Evolutionary conservation across 1,284 basidiomycete genomes (phyloP).

Genomic region (Kwoniella shivajii): DNA sequence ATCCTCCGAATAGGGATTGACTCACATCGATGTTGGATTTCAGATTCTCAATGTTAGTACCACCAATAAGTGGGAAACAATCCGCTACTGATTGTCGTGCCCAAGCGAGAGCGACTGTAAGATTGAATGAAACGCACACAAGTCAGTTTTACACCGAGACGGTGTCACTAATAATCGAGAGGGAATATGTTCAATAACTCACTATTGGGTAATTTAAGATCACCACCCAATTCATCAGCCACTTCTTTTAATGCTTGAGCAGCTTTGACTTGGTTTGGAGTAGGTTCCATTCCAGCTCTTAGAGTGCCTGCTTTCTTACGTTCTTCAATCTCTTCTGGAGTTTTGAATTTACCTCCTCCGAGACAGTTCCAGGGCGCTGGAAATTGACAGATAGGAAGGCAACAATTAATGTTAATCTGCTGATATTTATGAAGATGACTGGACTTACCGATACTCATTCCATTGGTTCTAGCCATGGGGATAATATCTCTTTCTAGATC

Average conservation of each 20-base stretch:
- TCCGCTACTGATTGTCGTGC: conserved; percentile 33
- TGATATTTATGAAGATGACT: neutral
- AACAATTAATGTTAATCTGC: neutral
- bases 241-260: conserved; percentile 46
- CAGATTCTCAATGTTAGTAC: conserved; percentile 47
- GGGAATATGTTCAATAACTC: conserved; percentile 6
- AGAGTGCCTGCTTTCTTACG: conserved; percentile 30
- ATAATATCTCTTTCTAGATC: conserved; percentile 66
- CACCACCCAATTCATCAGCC: conserved; percentile 55
- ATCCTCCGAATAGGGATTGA: too few species aligned
- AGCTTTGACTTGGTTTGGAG: conserved; percentile 32
- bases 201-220: conserved; percentile 41
- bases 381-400: neutral
- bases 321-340: conserved; percentile 47
- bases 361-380: conserved; percentile 54
- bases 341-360: conserved; percentile 54
- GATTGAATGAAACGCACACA: too few species aligned
- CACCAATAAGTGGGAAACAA: conserved; percentile 54
- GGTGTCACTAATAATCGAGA: neutral
- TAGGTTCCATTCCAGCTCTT: conserved; percentile 24
- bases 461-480: conserved; percentile 60
- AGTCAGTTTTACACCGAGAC: too few species aligned
- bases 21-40: conserved; percentile 43
- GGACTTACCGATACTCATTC: conserved; percentile 53
- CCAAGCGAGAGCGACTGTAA: conserved; percentile 44